These are phyloP conservation scores for Forsythia viridissima DNA, from an alignment of 257 asterid species.

Conservation along the genomic window DNA sequence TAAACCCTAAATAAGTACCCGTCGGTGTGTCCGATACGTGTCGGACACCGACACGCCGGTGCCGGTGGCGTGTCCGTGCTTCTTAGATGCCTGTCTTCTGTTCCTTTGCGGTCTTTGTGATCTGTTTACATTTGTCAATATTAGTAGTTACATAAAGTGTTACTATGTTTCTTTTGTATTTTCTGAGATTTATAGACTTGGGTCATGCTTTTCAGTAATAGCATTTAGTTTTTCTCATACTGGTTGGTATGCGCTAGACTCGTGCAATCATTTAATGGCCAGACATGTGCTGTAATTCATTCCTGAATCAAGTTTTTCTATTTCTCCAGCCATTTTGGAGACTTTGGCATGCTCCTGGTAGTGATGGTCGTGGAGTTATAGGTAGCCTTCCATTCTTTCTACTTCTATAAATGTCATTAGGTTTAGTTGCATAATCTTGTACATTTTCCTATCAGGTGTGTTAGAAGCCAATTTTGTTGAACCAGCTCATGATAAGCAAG, in stretches of 20 bases:
- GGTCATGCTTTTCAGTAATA: neutral
- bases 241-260: neutral
- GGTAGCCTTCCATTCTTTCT: constrained; percentile 46
- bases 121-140: neutral
- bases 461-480: constrained; percentile 98
- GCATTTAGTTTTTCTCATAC: neutral
- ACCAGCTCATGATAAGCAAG: constrained; percentile 99
- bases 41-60: too few relatives aligned
- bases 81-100: neutral
- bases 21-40: too few relatives aligned
- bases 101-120: neutral
- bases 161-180: neutral
- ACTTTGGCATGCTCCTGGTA: constrained; percentile 96
- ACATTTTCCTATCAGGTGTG: constrained; percentile 46
- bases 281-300: constrained; percentile 15
- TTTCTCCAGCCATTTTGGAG: constrained; percentile 90
- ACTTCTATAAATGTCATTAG: constrained; percentile 15
- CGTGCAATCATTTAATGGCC: neutral
- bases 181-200: neutral
- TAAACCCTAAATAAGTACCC: too few relatives aligned
- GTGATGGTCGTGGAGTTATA: constrained; percentile 99
- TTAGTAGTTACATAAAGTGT: neutral
- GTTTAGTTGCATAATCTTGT: constrained; percentile 27
- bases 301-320: constrained; percentile 13
- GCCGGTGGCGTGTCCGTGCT: too few relatives aligned